Base-by-base conservation (phyloP, 495 filamentous ascomycete species). In the Penicillium angulare region DNA sequence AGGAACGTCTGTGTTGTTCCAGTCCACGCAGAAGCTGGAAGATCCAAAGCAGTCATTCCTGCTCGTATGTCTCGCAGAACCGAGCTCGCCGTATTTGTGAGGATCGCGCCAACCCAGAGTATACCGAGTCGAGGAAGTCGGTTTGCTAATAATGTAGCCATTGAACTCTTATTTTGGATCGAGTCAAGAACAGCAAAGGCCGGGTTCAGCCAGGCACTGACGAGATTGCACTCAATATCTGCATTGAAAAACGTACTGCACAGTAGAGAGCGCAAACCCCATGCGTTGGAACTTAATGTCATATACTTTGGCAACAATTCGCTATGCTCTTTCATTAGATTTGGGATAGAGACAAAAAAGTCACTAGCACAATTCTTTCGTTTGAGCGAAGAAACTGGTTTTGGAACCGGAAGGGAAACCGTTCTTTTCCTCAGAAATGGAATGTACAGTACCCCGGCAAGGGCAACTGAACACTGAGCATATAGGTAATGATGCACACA, bases 131-230 rank as follows among this genome's bases (percentile, higher is more conserved):
- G 31, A 42, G 59, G 55, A 5, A 63, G 24, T 41, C 49, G 56
- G 18, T 49, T 53, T 46, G 46, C 46, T 2, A 65, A 23, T 1
- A 65, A 24, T 17, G 38, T 38, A 18, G 51, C 57, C 13, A 58
- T 18, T 13, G 27, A 38, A n/a, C 8, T 32, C 15, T 47, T 24
- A 13, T 2, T 53, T 41, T 42, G 27, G 2, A 60, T 43, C 3
- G 65, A 44, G 36, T 61, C 34, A 17, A 59, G 15, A 26, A 63
- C 21, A 8, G 63, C 58, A 55, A 68, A 64, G 18, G 56, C 56
- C 7, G 65, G 58, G 27, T 64, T 69, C 6, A 65, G 44, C 66
- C 64, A 69, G 13, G 64, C 53, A 53, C 59, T 65, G 52, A 60
- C 61, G 29, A 69, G 55, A 22, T 67, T 67, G 45, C 64, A 69